phyloP scores from a whole-genome alignment of 2,329 filamentous ascomycete species.

The Dactylellina leptospora region DNA sequence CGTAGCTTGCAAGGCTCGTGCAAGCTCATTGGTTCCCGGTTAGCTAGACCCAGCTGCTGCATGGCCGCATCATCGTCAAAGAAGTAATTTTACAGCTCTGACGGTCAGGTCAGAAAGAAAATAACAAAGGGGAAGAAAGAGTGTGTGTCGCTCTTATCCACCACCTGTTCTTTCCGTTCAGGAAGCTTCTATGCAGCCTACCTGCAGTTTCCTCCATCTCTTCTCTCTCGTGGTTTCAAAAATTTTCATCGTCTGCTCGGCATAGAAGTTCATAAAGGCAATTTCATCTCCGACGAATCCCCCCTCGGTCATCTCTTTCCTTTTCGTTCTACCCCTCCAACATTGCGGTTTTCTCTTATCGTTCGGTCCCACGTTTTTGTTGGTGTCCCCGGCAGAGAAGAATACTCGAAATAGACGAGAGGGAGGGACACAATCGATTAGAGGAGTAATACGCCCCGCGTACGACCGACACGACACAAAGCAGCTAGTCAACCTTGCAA shows the following conservation, averaged over 20 bases:
- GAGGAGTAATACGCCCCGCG: slow-evolving; percentile 30
- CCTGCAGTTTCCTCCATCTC: slow-evolving; percentile 15
- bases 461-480: slow-evolving; percentile 13
- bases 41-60: slow-evolving; percentile 20
- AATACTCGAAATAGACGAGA: slow-evolving; percentile 14
- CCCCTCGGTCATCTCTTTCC: neutral
- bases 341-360: neutral
- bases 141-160: neutral
- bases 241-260: neutral
- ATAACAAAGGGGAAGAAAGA: neutral
- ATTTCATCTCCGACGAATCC: slow-evolving; percentile 10
- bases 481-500: slow-evolving; percentile 11
- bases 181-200: slow-evolving; percentile 51
- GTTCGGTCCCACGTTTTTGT: neutral
- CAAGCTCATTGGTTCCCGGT: slow-evolving; percentile 24
- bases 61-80: slow-evolving; percentile 34
- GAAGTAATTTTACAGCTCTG: neutral
- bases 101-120: neutral
- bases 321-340: neutral
- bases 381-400: no score
- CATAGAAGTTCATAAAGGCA: slow-evolving; percentile 16
- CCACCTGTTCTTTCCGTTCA: slow-evolving; percentile 38
- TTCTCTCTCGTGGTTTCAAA: neutral
- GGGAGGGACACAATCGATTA: slow-evolving; percentile 3
- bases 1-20: slow-evolving; percentile 16